A percentile compares a stretch with the other conserved stretches of the same genome.
Evolutionary conservation across 179 eudicot species (phyloP).

Genomic region (Pouteria campechiana): DNA sequence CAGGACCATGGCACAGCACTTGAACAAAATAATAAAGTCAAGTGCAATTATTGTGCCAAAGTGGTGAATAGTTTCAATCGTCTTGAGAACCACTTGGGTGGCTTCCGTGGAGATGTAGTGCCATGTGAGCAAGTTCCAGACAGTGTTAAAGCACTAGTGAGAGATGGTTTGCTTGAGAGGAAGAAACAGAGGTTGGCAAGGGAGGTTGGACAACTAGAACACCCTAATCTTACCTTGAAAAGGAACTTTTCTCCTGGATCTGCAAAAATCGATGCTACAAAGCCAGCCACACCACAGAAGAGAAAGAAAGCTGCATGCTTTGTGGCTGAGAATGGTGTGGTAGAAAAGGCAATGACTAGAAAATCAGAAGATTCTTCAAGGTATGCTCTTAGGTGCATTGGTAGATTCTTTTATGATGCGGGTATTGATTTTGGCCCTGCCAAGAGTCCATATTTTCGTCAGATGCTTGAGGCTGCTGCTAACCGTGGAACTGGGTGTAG

Average conservation of each 20-base stretch:
- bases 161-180: conserved; percentile 7
- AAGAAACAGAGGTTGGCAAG: conserved; percentile 20
- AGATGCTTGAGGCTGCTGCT: conserved; percentile 22
- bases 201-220: conserved; percentile 24
- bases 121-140: conserved; percentile 31
- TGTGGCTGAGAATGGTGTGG: neutral
- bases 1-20: conserved; percentile 34
- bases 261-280: conserved; percentile 1
- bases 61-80: conserved; percentile 30
- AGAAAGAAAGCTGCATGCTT: conserved; percentile 6
- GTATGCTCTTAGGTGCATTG: conserved; percentile 17
- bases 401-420: conserved; percentile 34
- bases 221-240: conserved; percentile 17
- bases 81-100: conserved; percentile 43
- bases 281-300: neutral
- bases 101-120: conserved; percentile 22
- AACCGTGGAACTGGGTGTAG: conserved; percentile 2
- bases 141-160: conserved; percentile 23
- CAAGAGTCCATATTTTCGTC: conserved; percentile 30
- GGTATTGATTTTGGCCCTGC: conserved; percentile 33
- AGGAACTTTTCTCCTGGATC: conserved; percentile 18
- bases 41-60: conserved; percentile 45
- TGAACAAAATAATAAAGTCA: conserved; percentile 17
- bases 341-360: conserved; percentile 4
- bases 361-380: conserved; percentile 13